Evolutionary conservation across 2,329 filamentous ascomycete genomes (phyloP).

Genomic region (Ceratocystis variospora): DNA sequence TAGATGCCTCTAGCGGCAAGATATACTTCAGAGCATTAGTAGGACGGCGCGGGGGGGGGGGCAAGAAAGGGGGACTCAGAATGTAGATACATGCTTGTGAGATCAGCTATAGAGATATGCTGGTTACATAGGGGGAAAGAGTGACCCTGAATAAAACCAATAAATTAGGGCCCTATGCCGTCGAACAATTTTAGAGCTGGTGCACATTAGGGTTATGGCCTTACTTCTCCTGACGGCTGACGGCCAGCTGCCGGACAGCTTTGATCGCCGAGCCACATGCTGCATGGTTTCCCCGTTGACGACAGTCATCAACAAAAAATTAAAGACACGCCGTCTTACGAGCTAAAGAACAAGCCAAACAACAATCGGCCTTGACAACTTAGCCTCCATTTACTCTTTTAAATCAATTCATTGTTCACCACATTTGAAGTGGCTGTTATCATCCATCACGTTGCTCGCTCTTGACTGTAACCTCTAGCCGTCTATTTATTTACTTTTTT

Average conservation of each 20-base stretch:
- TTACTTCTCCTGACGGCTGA: no score
- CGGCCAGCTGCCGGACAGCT: no score
- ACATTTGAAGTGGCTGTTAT: no score
- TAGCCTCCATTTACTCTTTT: background rate
- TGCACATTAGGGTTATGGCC: no score
- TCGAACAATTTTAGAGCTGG: no score
- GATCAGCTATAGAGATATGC: no score
- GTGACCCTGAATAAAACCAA: no score
- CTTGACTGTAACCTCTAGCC: background rate
- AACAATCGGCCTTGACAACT: background rate
- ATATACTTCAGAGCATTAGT: background rate
- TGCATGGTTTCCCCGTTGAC: background rate
- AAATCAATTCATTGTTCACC: background rate
- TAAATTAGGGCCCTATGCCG: no score
- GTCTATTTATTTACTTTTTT: background rate
- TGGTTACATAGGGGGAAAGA: no score
- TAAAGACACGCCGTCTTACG: background rate
- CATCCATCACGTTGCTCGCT: no score
- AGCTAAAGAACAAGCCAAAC: background rate
- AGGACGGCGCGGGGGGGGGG: background rate
- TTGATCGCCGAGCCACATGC: no score
- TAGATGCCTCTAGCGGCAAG: background rate
- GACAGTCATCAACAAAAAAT: background rate
- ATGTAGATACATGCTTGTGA: no score
- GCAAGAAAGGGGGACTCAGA: background rate